Conservation (phyloP, 108 stramenopile species). For the Bacterosira constricta region DNA sequence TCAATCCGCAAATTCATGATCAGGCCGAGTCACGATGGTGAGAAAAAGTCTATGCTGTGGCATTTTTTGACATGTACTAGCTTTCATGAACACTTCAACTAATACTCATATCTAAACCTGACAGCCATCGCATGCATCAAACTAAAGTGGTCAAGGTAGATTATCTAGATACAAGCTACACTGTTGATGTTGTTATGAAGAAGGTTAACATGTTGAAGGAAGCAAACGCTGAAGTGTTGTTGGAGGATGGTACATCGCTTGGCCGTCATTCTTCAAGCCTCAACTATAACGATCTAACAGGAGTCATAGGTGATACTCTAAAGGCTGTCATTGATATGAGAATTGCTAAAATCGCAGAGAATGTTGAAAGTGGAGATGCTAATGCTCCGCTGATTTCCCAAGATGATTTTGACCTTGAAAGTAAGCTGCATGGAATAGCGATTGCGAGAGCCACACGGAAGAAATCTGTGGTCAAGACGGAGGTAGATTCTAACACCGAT, state of each 20-base stretch:
- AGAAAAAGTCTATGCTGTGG: not conserved
- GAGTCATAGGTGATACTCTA: slow-evolving; percentile 31
- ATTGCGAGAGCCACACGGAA: not conserved
- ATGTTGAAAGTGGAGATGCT: slow-evolving; percentile 2
- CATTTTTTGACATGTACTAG: not conserved
- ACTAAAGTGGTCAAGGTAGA: slow-evolving; percentile 45
- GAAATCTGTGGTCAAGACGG: too few relatives aligned
- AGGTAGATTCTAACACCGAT: too few relatives aligned
- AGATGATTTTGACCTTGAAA: slow-evolving; percentile 5
- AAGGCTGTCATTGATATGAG: slow-evolving; percentile 22
- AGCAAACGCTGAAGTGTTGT: slow-evolving; percentile 37
- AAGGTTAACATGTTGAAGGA: slow-evolving; percentile 39
- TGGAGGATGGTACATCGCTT: slow-evolving; percentile 51
- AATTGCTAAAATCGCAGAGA: not conserved
- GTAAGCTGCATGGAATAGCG: not conserved
- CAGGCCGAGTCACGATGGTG: slow-evolving; percentile 13
- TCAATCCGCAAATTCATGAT: slow-evolving; percentile 18
- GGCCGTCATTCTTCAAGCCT: slow-evolving; percentile 6
- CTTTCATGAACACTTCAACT: not conserved
- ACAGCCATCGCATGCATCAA: slow-evolving; percentile 64
- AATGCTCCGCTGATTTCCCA: not conserved
- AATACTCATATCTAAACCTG: not conserved
- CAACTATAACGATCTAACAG: slow-evolving; percentile 39
- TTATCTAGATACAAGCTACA: slow-evolving; percentile 33
- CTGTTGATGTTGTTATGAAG: slow-evolving; percentile 56